phyloP scores from a whole-genome alignment of 257 asterid genomes.

The Jasminum sambac region DNA sequence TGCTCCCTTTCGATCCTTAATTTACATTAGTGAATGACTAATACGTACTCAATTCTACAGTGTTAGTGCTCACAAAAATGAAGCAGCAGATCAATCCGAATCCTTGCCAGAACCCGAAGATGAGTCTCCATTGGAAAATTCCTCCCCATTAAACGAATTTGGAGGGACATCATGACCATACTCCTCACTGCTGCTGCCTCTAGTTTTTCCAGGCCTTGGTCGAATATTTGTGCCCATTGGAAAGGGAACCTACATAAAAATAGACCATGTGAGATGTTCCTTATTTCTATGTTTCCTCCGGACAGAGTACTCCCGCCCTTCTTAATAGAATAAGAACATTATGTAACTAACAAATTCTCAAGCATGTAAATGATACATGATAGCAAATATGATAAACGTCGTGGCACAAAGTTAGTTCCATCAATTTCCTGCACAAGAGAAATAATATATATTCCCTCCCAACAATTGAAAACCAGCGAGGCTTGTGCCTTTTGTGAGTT shows the following conservation, averaged over 20 bases:
- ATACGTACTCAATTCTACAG: slow-evolving; percentile 37
- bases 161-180: slow-evolving; percentile 50
- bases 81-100: slow-evolving; percentile 56
- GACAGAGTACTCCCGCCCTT: background rate
- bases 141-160: slow-evolving; percentile 50
- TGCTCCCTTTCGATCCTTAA: slow-evolving; percentile 48
- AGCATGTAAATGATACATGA: background rate
- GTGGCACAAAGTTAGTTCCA: background rate
- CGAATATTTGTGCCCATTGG: slow-evolving; percentile 95
- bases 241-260: slow-evolving; percentile 76
- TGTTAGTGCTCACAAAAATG: slow-evolving; percentile 57
- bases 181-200: slow-evolving; percentile 61
- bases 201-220: slow-evolving; percentile 62
- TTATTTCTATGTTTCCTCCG: background rate
- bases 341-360: background rate
- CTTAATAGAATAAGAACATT: background rate
- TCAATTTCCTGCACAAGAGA: background rate
- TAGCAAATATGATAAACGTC: background rate
- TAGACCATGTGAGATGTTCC: slow-evolving; percentile 1
- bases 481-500: background rate
- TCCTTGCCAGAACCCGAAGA: slow-evolving; percentile 69
- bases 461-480: background rate
- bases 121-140: slow-evolving; percentile 55
- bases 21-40: slow-evolving; percentile 55
- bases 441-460: background rate